A percentile compares a stretch with the other conserved stretches of the same genome.
These are phyloP conservation scores for Wickerhamomyces canadensis DNA, from an alignment of 805 yeast genomes.

Conservation along the genomic window DNA sequence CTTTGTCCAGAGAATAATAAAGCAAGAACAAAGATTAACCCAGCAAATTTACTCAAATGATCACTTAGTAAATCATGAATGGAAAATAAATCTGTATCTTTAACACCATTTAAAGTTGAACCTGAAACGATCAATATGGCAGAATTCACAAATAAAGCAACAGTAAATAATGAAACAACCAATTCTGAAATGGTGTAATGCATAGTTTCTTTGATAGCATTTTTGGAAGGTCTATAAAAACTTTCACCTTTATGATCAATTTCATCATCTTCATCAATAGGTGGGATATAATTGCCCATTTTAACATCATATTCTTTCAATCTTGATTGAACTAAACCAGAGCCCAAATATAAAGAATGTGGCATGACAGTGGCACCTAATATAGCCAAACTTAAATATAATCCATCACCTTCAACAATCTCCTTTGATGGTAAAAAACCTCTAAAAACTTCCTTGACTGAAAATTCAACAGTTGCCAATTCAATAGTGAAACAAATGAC, in stretches of 20 bases:
- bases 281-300: conserved; percentile 50
- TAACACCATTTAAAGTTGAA: conserved; percentile 61
- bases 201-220: conserved; percentile 79
- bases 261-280: conserved; percentile 23
- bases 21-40: conserved; percentile 80
- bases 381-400: conserved; percentile 77
- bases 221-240: conserved; percentile 68
- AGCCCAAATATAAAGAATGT: conserved; percentile 81
- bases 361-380: conserved; percentile 97
- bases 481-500: conserved; percentile 82
- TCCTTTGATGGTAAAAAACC: conserved; percentile 60
- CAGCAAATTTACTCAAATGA: conserved; percentile 70
- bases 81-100: conserved; percentile 65
- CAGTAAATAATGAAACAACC: conserved; percentile 76
- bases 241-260: conserved; percentile 29
- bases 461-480: conserved; percentile 58
- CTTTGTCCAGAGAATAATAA: conserved; percentile 81
- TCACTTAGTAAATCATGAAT: conserved; percentile 62
- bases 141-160: conserved; percentile 85
- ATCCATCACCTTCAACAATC: conserved; percentile 55
- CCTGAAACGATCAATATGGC: conserved; percentile 90
- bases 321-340: conserved; percentile 84
- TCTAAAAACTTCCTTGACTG: conserved; percentile 53
- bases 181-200: conserved; percentile 78
- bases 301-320: conserved; percentile 71